Base-by-base conservation (phyloP, 805 yeast genomes). In the Yamadazyma endophytica region DNA sequence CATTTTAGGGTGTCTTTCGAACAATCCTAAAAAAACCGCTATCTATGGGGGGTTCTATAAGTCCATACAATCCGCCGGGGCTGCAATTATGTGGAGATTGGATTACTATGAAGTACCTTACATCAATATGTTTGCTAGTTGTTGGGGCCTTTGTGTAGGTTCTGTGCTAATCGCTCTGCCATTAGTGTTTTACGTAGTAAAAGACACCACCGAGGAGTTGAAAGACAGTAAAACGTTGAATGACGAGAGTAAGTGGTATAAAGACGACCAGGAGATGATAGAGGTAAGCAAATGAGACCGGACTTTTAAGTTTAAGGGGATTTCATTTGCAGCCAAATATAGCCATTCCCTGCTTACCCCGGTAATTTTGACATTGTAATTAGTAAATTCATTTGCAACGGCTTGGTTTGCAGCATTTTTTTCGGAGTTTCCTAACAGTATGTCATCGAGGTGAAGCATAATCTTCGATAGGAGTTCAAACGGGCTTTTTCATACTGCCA, bases 21-120 rank as follows among this genome's bases (percentile, higher is more conserved):
- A 77, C 50, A 68, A 71, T 46, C 68, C 79, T 14, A 65, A 75
- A 56, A 72, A 71, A 51, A 58, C 67, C 13, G 75, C 79, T 13
- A 53, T 75, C 40, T 71, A 73, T 44, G 77, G 79, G 7, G 81
- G 81, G 17, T 74, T 73, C 51, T 77, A 75, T 61, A 77, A 77
- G 58, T 76, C 79, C 29, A 53, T 77, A 36, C 82, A 77, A 54
- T 67, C 77, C 21, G 82, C 80, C 4, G 80, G 79, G 44, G 75
- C 78, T 9, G 82, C 77, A 15, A 61, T 77, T 28, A 71, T 68
- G 9, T 77, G 81, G 82, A 60, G 78, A 44, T 52, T 75, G 39
- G 80, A 76, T 44, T 68, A 74, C 18, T 38, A 57, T 20, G 52
- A 47, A n/a, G 40, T 36, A 13, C 44, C 59, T 3, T 76, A 62